Evolutionary conservation across 2,329 filamentous ascomycete species (phyloP).

Genomic region (Ophiosphaerella herpotricha): DNA sequence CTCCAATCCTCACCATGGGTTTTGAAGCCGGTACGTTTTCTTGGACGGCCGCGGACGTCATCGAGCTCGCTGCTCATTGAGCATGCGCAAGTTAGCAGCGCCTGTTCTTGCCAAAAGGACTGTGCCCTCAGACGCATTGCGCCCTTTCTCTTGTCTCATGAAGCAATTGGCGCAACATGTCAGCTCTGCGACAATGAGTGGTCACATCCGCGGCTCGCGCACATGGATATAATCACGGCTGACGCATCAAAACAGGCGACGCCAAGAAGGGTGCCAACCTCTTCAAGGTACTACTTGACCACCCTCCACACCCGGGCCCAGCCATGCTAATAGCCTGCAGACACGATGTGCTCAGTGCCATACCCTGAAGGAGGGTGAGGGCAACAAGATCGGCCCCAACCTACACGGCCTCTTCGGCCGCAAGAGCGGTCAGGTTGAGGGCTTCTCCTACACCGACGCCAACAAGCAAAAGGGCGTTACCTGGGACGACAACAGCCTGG

Average conservation of each 20-base stretch:
- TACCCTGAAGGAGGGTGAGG: slow-evolving; percentile 85
- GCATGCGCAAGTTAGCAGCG: slow-evolving; percentile 19
- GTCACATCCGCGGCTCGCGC: slow-evolving; percentile 11
- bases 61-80: slow-evolving; percentile 34
- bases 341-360: slow-evolving; percentile 99
- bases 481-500: slow-evolving; percentile 85
- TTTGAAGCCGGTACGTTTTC: slow-evolving; percentile 46
- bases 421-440: slow-evolving; percentile 87
- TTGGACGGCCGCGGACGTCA: slow-evolving; percentile 35
- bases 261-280: slow-evolving; percentile 95
- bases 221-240: slow-evolving; percentile 15
- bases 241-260: slow-evolving; percentile 67
- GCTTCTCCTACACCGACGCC: slow-evolving; percentile 98
- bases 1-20: slow-evolving; percentile 45
- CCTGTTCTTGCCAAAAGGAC: slow-evolving; percentile 7
- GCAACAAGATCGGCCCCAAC: slow-evolving; percentile 98
- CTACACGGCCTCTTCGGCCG: slow-evolving; percentile 97
- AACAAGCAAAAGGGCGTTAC: slow-evolving; percentile 96
- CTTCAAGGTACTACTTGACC: slow-evolving; percentile 71
- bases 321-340: slow-evolving; percentile 44
- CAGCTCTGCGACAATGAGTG: slow-evolving; percentile 34
- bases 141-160: slow-evolving; percentile 7
- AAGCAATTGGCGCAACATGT: slow-evolving; percentile 19
- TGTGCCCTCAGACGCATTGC: not conserved
- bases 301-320: no score